phyloP scores from a whole-genome alignment of 768 basidiomycete species.

The Lepiota brunneoincarnata region DNA sequence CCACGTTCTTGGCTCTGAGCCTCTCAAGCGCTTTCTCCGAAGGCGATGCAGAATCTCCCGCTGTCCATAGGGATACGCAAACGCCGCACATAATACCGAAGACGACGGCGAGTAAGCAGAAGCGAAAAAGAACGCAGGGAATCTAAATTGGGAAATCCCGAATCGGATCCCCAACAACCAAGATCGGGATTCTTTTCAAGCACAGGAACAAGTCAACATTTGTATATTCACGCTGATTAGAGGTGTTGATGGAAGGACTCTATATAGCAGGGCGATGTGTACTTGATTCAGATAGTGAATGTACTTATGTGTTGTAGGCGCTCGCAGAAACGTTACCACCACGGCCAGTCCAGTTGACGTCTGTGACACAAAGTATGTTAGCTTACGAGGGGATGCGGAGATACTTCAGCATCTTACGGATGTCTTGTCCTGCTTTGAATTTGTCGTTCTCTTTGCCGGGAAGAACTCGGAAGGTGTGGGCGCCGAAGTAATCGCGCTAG shows the following conservation, averaged over 20 bases:
- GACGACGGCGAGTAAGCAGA: no score
- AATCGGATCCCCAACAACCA: not conserved
- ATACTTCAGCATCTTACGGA: conserved; percentile 59
- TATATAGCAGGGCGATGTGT: not conserved
- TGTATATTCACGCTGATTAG: not conserved
- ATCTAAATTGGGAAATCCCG: not conserved
- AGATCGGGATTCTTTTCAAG: not conserved
- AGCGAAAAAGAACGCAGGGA: no score
- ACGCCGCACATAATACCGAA: conserved; percentile 9
- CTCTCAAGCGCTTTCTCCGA: not conserved
- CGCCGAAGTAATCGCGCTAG: conserved; percentile 97
- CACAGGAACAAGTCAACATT: conserved; percentile 8
- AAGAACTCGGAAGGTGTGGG: conserved; percentile 94
- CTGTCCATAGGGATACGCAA: not conserved
- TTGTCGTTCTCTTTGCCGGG: conserved; percentile 87
- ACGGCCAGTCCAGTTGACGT: conserved; percentile 99
- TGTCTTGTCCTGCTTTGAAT: conserved; percentile 80
- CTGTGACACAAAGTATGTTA: conserved; percentile 33
- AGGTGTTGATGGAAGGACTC: conserved; percentile 2
- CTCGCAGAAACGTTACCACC: conserved; percentile 93
- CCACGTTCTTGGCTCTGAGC: conserved; percentile 41
- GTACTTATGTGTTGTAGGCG: conserved; percentile 63
- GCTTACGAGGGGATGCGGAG: not conserved
- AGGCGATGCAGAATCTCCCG: not conserved
- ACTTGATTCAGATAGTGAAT: not conserved